Percentiles rank a stretch among this genome's conserved stretches.
Evolutionary conservation across 2,329 filamentous ascomycete genomes (phyloP).

Genomic region (Onygena corvina): DNA sequence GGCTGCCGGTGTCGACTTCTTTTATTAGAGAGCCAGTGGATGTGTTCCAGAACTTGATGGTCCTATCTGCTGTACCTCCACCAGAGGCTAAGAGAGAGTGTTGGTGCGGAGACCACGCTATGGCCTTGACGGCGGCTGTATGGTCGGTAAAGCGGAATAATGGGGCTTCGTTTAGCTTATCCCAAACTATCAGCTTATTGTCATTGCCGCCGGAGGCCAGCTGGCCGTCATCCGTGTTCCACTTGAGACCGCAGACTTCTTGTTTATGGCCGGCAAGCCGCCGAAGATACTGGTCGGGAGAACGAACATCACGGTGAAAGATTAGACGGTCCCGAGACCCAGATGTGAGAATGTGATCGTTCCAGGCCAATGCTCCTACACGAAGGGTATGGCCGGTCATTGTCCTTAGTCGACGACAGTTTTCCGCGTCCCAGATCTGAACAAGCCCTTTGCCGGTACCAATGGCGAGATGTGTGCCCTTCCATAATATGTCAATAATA

Average conservation of each 20-base stretch:
- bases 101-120: constrained; percentile 95
- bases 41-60: constrained; percentile 98
- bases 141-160: constrained; percentile 92
- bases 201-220: constrained; percentile 93
- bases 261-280: constrained; percentile 92
- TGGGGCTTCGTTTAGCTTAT: constrained; percentile 83
- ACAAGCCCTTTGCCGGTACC: constrained; percentile 90
- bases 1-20: constrained; percentile 89
- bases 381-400: constrained; percentile 95
- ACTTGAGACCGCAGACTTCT: constrained; percentile 90
- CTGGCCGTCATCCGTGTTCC: constrained; percentile 94
- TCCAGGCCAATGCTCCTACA: constrained; percentile 92
- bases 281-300: constrained; percentile 77
- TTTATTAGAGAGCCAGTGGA: constrained; percentile 66
- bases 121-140: constrained; percentile 91
- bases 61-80: constrained; percentile 85
- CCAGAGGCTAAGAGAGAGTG: constrained; percentile 88
- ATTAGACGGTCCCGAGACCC: constrained; percentile 88
- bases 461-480: constrained; percentile 86
- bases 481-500: constrained; percentile 11
- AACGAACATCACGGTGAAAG: constrained; percentile 88
- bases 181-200: constrained; percentile 98
- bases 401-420: constrained; percentile 69
- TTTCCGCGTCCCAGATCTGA: constrained; percentile 94
- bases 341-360: constrained; percentile 91